Evolutionary conservation across 306 rosid species (phyloP), one percentile per base, ranked within the genome.

Genomic region (Astragalus glycyphyllos): DNA sequence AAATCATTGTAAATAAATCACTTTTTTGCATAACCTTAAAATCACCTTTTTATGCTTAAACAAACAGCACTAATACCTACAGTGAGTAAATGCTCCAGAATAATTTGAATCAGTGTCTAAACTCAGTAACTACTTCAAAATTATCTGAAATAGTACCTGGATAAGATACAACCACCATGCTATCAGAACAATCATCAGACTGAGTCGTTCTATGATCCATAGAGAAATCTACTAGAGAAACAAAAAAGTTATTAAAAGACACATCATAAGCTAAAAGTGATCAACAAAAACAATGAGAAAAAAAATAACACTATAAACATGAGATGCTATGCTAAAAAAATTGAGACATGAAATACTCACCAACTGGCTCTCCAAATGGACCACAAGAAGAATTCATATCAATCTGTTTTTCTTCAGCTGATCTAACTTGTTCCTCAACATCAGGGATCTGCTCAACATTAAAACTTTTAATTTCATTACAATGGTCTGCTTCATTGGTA

Each of bases 401-500:
- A 54, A 65, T 75, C 81, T 72, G 79, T 45, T 59, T 58, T 12
- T 75, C 73, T 66, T 41, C 81, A 63, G 14, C 66, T 7, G 80
- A 59, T 51, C 75, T 74, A 16, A 34, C 61, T 53, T 31, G 64
- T 11, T 62, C 42, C 44, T 42, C 64, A 68, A 26, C 64, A 69
- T 71, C 69, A 49, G 70, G 68, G 46, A 58, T 14, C 40, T 71
- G 73, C 46, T 74, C 73, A 53, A 69, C 54, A 45, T 68, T 76
- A 65, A 53, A 76, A 73, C 57, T 85, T 77, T 82, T 91, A 71
- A 54, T 75, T 70, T 72, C 77, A 29, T 69, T 45, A 44, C 73
- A 54, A 71, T 44, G 75, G 67, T 83, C 79, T 31, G 45, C 59
- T 11, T 23, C 44, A 44, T 75, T 57, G 26, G 79, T 66, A 49